Evolutionary conservation across 2,329 filamentous ascomycete species (phyloP), one percentile per base, ranked within the genome.

Genomic region (Coniochaeta hoffmannii): DNA sequence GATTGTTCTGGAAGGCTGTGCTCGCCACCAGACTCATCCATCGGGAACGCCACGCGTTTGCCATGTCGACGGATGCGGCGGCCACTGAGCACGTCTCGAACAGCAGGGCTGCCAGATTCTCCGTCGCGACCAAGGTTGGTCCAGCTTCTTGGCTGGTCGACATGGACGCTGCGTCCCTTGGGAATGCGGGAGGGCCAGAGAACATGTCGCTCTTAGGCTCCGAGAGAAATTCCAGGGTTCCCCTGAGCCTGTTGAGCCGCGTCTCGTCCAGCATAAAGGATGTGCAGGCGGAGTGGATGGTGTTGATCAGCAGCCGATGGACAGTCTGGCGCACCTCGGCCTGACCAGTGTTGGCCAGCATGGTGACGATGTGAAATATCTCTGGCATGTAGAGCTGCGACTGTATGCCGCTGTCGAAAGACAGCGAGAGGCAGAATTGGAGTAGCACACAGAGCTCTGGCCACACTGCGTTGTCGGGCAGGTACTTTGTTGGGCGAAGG

Each of bases 21-120:
- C 85, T 88, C 15, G 85, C 84, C 36, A 88, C 84, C 22, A 88
- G 72, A 62, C 84, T 87, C 85, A 88, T 88, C 85, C 85, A 88
- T 19, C 85, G 78, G 19, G 85, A 85, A 26, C 85, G 79, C 85
- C 85, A 88, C 15, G 81, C 78, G 62, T 88, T 88, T 22, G 83
- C 80, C 63, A 85, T 74, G 61, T 88, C 83, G 9, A 82, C 70
- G 0, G 83, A 83, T 11, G 84, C 81, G 12, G 85, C 85, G 3
- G 85, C 84, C 15, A 85, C 72, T 1, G 77, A 74, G 59, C 82
- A 87, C 14, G 86, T 76, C 57, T 88, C 85, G 53, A 86, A 83
- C 17, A 88, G 68, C 1, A 86, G 68, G 22, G 76, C 76, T 1
- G 84, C 83, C 7, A 88, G 73, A 52, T 77, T 80, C 64, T 88